Percentiles rank a stretch among this genome's conserved stretches.
phyloP scores from a whole-genome alignment of 2,329 filamentous ascomycete species.

The Zalaria obscura region DNA sequence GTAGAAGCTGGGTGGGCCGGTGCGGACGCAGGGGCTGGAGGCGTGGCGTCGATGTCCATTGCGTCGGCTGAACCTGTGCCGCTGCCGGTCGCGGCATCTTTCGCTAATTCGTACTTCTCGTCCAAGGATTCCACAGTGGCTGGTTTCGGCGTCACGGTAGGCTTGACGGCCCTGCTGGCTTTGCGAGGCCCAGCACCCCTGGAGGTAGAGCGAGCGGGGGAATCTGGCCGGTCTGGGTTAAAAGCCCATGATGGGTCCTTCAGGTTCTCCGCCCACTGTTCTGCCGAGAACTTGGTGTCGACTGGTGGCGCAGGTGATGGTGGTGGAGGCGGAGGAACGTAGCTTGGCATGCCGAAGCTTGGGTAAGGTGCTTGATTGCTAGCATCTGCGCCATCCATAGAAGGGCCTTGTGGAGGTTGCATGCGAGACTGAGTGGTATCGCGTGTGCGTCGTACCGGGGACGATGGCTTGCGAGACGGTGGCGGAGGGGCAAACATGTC shows the following conservation, averaged over 20 bases:
- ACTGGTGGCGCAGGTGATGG: constrained; percentile 4
- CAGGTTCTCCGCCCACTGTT: constrained; percentile 29
- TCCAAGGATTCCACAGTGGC: constrained; percentile 3
- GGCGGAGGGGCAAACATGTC: constrained; percentile 27
- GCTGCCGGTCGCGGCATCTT: constrained; percentile 13
- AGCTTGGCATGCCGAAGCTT: not conserved
- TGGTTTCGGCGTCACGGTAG: constrained; percentile 16
- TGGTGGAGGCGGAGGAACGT: constrained; percentile 5
- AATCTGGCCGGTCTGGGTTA: constrained; percentile 1
- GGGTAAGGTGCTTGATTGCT: no score
- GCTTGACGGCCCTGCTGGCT: constrained; percentile 9
- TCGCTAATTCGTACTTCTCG: constrained; percentile 6
- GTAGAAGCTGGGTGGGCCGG: constrained; percentile 2
- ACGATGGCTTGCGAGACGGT: constrained; percentile 11
- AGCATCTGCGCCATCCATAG: no score
- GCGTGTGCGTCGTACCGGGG: constrained; percentile 3
- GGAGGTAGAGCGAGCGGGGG: constrained; percentile 10
- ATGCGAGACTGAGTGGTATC: not conserved
- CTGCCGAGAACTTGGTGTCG: constrained; percentile 22
- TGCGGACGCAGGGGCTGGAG: constrained; percentile 9
- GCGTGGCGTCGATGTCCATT: constrained; percentile 33
- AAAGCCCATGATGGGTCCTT: constrained; percentile 26
- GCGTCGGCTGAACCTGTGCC: constrained; percentile 19
- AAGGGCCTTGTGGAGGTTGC: no score
- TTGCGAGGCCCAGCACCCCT: not conserved